Base-by-base conservation (phyloP, 768 basidiomycete genomes). In the Tulasnella sp. region DNA sequence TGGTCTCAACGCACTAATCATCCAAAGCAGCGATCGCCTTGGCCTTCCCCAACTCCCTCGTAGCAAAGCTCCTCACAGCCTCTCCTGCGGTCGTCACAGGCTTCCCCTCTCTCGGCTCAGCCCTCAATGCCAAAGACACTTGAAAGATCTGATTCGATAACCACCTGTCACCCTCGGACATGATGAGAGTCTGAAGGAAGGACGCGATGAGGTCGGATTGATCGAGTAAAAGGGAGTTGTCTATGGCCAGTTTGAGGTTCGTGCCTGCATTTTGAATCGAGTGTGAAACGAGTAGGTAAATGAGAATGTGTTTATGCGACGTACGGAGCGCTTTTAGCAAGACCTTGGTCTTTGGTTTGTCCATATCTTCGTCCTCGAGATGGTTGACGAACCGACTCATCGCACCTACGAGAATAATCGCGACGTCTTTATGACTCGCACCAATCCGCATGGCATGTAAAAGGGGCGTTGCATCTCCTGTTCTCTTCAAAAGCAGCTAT, bases 91-190 rank as follows among this genome's bases (percentile, higher is more conserved):
- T 78, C 29, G 76, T 70, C 1, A 96, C 91, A 1, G 94, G 93
- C 64, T 81, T 78, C 1, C 84, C 85, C 53, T 76, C 76, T 15
- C 26, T 58, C 8, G 79, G 78, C 0, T 85, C 85, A 1, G 79
- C 75, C 44, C 81, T 80, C 58, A 96, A 73, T 2, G 89, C 84
- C 44, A 84, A 78, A 0, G 82, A 78, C 56, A 93, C 74, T 48
- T 80, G 81, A 17, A 79, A 77, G 3, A 83, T 79, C 61, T 91
- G 81, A 2, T 81, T 77, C 60, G 75, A 75, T n/a, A 98, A 79
- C 88, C 90, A 96, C 63, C 81, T 79, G 65, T 94, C 88, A 15
- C 94, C 94, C 75, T 96, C 93, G 58, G 88, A 91, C 94, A 97
- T 97, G 65, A 98, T 82, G 34, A 97, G 74, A 15, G 91, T 91